Percentiles rank a stretch among this genome's conserved stretches.
These are phyloP conservation scores for Viola odorata DNA, from an alignment of 345 rosid genomes.

Conservation along the genomic window DNA sequence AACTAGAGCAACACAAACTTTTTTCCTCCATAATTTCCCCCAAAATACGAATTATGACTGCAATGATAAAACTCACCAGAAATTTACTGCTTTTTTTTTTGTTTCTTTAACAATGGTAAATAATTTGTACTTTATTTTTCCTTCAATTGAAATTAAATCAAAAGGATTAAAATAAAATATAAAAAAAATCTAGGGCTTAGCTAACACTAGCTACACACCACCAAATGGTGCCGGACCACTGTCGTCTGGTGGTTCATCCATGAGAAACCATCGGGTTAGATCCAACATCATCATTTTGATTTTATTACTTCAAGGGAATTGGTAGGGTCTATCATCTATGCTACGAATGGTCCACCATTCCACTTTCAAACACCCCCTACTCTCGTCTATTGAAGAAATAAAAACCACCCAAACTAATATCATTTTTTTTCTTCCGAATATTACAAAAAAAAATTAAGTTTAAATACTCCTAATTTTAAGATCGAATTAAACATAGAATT, in stretches of 20 bases:
- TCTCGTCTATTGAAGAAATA: no score
- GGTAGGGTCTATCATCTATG: conserved; percentile 37
- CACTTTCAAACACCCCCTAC: conserved; percentile 15
- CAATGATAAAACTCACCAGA: conserved; percentile 16
- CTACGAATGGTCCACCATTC: conserved; percentile 27
- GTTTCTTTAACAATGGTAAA: no score
- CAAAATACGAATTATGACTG: conserved; percentile 7
- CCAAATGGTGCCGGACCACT: conserved; percentile 18
- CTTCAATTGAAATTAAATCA: not conserved
- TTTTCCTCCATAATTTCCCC: not conserved
- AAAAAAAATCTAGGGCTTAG: not conserved
- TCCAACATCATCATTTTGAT: conserved; percentile 39
- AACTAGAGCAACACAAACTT: not conserved
- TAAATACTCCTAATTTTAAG: no score
- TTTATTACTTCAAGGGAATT: conserved; percentile 24
- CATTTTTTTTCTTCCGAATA: no score
- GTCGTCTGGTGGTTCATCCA: not conserved
- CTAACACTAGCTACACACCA: not conserved
- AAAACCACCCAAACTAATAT: no score
- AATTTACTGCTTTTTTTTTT: no score
- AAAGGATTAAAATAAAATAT: not conserved
- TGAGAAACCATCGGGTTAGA: conserved; percentile 13
- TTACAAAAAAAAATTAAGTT: no score
- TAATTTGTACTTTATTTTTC: no score
- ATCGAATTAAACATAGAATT: no score